These are phyloP conservation scores for Vaccinium vitisidaea DNA, from an alignment of 148 eudicot species.

Conservation along the genomic window DNA sequence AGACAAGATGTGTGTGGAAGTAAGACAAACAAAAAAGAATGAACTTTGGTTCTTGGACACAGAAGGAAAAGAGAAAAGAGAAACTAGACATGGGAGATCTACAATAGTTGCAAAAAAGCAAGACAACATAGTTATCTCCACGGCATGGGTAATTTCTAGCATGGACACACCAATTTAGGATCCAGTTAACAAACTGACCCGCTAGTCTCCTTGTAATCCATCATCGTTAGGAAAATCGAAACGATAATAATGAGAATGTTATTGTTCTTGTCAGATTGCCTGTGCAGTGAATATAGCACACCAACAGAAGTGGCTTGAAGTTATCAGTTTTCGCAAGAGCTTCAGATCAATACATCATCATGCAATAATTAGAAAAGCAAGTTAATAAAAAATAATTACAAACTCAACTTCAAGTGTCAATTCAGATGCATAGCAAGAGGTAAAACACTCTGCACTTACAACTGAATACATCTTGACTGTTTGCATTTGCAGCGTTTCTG, in stretches of 20 bases:
- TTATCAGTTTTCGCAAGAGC: neutral
- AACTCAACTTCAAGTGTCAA: neutral
- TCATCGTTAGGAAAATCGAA: neutral
- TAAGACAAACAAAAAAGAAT: neutral
- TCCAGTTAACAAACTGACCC: neutral
- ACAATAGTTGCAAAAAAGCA: neutral
- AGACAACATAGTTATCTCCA: neutral
- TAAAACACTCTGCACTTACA: constrained; percentile 13
- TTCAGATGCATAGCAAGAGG: neutral
- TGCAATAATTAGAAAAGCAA: neutral
- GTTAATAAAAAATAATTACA: neutral
- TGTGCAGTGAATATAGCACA: neutral
- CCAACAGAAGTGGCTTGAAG: neutral
- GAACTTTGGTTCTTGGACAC: neutral
- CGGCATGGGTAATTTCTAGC: neutral
- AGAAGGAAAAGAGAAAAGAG: neutral
- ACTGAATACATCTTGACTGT: constrained; percentile 3
- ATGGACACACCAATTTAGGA: neutral
- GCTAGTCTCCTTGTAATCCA: neutral
- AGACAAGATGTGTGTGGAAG: neutral
- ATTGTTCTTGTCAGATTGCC: neutral
- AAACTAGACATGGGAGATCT: neutral
- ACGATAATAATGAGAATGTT: neutral
- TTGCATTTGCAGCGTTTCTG: constrained; percentile 15
- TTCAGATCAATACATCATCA: neutral